A percentile compares a stretch with the other conserved stretches of the same genome.
Conservation (phyloP, 192 early-diverging fungal genomes). For the Umbelopsis isabellina region DNA sequence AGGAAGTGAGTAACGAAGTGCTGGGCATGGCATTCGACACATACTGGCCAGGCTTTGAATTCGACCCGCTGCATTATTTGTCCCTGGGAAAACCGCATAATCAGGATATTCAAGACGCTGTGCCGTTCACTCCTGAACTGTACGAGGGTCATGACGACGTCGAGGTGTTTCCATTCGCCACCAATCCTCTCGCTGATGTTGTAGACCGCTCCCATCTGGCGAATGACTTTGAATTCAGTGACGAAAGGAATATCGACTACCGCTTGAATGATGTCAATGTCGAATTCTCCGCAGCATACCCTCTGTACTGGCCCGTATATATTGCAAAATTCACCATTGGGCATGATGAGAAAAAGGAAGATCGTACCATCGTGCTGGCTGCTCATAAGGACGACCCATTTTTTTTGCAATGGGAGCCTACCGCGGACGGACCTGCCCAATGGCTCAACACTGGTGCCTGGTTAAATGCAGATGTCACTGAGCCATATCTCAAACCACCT, state of each 20-base stretch:
- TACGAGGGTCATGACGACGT: constrained; percentile 20
- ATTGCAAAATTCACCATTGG: constrained; percentile 30
- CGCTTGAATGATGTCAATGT: constrained; percentile 10
- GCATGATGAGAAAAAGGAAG: not conserved
- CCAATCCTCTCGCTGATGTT: constrained; percentile 26
- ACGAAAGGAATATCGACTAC: not conserved
- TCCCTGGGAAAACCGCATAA: constrained; percentile 25
- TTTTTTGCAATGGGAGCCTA: constrained; percentile 30
- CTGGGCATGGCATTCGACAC: constrained; percentile 34
- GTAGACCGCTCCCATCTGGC: not conserved
- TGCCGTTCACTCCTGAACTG: constrained; percentile 16
- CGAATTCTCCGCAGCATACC: constrained; percentile 31
- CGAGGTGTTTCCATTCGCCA: constrained; percentile 35
- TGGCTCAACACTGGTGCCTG: constrained; percentile 40
- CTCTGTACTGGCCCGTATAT: constrained; percentile 41
- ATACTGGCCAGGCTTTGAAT: constrained; percentile 38
- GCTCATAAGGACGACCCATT: constrained; percentile 31
- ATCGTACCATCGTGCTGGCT: constrained; percentile 28
- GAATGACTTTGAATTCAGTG: not conserved
- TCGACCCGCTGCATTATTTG: constrained; percentile 34
- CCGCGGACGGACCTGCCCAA: not conserved
- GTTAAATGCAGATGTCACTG: constrained; percentile 32
- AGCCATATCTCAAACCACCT: constrained; percentile 28
- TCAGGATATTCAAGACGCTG: constrained; percentile 16
- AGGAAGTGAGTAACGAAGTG: constrained; percentile 3